Conservation (phyloP, 306 rosid genomes). For the Cucumis hystrix region DNA sequence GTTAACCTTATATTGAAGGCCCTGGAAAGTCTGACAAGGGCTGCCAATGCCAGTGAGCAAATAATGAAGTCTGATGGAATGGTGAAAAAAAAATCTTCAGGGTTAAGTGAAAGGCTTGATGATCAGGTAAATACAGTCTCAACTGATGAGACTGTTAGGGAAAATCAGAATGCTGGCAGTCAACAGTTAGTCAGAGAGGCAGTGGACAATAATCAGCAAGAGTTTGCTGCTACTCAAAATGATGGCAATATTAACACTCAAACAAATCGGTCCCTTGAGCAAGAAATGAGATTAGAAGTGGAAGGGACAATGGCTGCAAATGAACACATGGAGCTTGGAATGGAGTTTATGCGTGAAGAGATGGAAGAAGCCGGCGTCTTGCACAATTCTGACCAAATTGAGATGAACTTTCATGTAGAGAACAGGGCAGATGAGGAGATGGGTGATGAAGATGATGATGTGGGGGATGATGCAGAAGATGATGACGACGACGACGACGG, state of each 20-base stretch:
- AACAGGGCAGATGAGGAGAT: conserved; percentile 85
- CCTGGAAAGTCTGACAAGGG: conserved; percentile 82
- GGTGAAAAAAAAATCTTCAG: conserved; percentile 54
- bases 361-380: conserved; percentile 63
- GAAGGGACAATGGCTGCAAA: conserved; percentile 48
- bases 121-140: conserved; percentile 44
- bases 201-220: conserved; percentile 34
- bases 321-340: conserved; percentile 60
- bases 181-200: conserved; percentile 46
- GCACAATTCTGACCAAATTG: conserved; percentile 71
- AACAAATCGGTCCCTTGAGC: conserved; percentile 46
- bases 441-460: conserved; percentile 97
- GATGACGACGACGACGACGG: conserved; percentile 94
- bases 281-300: conserved; percentile 61
- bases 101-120: conserved; percentile 49
- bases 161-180: conserved; percentile 37
- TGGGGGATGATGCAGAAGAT: conserved; percentile 96
- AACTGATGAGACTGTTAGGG: conserved; percentile 30
- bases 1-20: conserved; percentile 82
- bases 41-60: conserved; percentile 91
- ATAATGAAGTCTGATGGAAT: conserved; percentile 60
- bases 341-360: conserved; percentile 88
- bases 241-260: conserved; percentile 32
- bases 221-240: conserved; percentile 38
- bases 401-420: conserved; percentile 78